Evolutionary conservation across 176 grass and related monocot genomes (phyloP).

Genomic region (Bothriochloa decipiens): DNA sequence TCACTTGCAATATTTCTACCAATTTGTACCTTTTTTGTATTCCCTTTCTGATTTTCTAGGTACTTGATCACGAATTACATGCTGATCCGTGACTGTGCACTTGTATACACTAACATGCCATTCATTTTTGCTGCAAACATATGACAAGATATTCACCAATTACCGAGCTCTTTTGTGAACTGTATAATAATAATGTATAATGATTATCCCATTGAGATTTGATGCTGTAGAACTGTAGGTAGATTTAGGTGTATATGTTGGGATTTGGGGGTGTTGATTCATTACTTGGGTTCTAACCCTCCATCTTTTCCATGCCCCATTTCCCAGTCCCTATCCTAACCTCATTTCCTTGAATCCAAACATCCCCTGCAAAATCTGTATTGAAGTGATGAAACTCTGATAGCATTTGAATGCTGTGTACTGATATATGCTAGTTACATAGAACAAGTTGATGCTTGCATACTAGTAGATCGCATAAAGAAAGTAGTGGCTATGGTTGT

Average conservation of each 20-base stretch:
- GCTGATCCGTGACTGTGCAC: background rate
- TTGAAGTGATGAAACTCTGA: background rate
- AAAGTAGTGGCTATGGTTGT: too few relatives aligned
- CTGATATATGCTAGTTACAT: constrained; percentile 8
- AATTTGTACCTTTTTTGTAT: background rate
- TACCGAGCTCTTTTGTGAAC: background rate
- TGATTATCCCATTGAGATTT: background rate
- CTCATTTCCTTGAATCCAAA: background rate
- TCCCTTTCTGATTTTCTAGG: background rate
- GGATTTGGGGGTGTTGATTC: background rate
- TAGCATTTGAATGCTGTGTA: background rate
- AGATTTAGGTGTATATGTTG: background rate
- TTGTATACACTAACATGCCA: background rate
- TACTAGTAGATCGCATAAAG: background rate
- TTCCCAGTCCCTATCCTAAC: background rate
- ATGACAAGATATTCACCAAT: constrained; percentile 1
- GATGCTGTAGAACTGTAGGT: too few relatives aligned
- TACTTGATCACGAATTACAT: background rate
- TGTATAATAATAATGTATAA: constrained; percentile 3
- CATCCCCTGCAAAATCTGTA: background rate
- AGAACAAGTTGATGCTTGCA: constrained; percentile 1
- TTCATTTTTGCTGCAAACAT: constrained; percentile 15
- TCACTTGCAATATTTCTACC: background rate
- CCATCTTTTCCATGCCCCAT: background rate
- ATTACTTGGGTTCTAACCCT: background rate